These are phyloP conservation scores for Monascus ruber DNA, from an alignment of 2,329 filamentous ascomycete species.

Conservation along the genomic window DNA sequence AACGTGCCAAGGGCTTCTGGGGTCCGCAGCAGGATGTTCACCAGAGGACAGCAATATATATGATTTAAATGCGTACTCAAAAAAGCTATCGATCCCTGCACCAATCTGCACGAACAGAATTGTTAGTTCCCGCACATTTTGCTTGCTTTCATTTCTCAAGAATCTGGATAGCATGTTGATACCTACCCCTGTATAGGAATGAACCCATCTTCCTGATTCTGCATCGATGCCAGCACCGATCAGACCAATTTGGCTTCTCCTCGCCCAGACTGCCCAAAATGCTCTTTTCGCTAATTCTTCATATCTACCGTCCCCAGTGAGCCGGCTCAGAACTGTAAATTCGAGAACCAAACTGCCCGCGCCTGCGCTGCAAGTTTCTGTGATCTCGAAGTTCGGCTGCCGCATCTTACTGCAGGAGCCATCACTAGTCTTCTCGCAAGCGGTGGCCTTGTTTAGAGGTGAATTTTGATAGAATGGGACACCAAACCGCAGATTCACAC, in stretches of 20 bases:
- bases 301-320: slow-evolving; percentile 79
- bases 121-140: neutral
- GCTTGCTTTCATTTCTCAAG: neutral
- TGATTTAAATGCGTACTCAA: slow-evolving; percentile 93
- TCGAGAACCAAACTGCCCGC: slow-evolving; percentile 93
- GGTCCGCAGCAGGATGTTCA: slow-evolving; percentile 24
- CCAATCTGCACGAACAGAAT: slow-evolving; percentile 50
- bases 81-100: slow-evolving; percentile 95
- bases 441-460: slow-evolving; percentile 49
- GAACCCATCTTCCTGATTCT: slow-evolving; percentile 81
- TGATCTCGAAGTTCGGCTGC: slow-evolving; percentile 54
- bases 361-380: slow-evolving; percentile 91
- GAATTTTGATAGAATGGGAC: slow-evolving; percentile 89
- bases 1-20: slow-evolving; percentile 33
- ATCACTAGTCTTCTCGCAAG: slow-evolving; percentile 33
- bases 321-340: slow-evolving; percentile 77
- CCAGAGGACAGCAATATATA: slow-evolving; percentile 79
- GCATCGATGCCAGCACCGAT: slow-evolving; percentile 89
- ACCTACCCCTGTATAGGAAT: slow-evolving; percentile 62
- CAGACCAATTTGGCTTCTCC: slow-evolving; percentile 72
- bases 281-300: slow-evolving; percentile 82
- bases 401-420: slow-evolving; percentile 32
- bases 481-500: slow-evolving; percentile 81
- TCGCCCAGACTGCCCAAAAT: slow-evolving; percentile 94
- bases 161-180: neutral